A percentile compares a stretch with the other conserved stretches of the same genome.
Conservation (phyloP, 164 flowering plant species). For the Aristolochia californica region DNA sequence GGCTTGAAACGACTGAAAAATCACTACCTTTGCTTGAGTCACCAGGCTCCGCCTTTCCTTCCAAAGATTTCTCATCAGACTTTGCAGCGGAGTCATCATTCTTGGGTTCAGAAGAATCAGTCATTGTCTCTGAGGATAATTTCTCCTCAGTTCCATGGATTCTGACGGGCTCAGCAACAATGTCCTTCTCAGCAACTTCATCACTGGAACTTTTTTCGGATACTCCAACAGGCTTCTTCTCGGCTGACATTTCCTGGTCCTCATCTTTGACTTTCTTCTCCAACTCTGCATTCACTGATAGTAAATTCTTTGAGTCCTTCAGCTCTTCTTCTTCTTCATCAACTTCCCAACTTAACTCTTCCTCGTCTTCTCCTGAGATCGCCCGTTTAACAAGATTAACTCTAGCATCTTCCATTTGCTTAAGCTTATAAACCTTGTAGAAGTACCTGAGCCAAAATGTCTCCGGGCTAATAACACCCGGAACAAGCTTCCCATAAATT, state of each 20-base stretch:
- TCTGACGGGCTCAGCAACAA: constrained; percentile 9
- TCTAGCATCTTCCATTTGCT: constrained; percentile 63
- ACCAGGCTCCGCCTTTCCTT: constrained; percentile 27
- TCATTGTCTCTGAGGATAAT: constrained; percentile 1
- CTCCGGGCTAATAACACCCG: constrained; percentile 34
- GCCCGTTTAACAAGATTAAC: constrained; percentile 63
- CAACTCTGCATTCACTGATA: neutral
- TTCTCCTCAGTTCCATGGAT: constrained; percentile 9
- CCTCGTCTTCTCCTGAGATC: constrained; percentile 59
- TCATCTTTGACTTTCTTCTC: constrained; percentile 3
- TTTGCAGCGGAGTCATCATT: constrained; percentile 12
- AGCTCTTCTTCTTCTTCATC: constrained; percentile 42
- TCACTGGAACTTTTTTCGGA: neutral
- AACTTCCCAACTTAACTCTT: constrained; percentile 82
- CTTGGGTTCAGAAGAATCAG: constrained; percentile 5
- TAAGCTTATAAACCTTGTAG: constrained; percentile 48
- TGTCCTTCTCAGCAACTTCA: constrained; percentile 3
- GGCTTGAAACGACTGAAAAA: constrained; percentile 53
- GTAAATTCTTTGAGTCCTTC: neutral
- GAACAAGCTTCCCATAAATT: constrained; percentile 47
- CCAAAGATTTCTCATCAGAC: constrained; percentile 20
- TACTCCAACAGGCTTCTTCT: constrained; percentile 8
- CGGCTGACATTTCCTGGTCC: neutral
- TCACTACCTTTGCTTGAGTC: constrained; percentile 48
- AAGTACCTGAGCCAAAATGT: constrained; percentile 73